Percentiles rank a stretch among this genome's conserved stretches.
Conservation (phyloP, 345 rosid genomes). For the Syzygium grande region DNA sequence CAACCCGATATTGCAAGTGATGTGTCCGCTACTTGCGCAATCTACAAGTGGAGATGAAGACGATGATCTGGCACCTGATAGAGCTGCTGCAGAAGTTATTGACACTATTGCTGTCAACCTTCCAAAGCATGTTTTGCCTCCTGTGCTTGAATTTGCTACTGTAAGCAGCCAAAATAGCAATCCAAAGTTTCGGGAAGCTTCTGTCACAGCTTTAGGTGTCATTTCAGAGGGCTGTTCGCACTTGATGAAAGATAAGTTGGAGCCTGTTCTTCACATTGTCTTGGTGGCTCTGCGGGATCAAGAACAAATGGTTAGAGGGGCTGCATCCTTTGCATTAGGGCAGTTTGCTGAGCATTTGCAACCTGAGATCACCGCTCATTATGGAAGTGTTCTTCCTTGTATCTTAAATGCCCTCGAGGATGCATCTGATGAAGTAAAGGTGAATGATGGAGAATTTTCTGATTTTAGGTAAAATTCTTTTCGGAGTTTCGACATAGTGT, state of each 20-base stretch:
- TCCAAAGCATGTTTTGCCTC: conserved; percentile 75
- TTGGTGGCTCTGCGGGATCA: conserved; percentile 82
- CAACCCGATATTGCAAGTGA: conserved; percentile 83
- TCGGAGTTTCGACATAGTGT: background rate
- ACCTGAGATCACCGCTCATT: conserved; percentile 84
- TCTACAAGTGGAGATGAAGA: conserved; percentile 67
- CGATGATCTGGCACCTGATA: conserved; percentile 97
- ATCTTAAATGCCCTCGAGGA: conserved; percentile 89
- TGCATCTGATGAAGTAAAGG: conserved; percentile 96
- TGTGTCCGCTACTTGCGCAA: conserved; percentile 96
- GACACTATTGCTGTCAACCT: conserved; percentile 94
- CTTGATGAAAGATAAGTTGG: conserved; percentile 77
- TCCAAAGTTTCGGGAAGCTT: conserved; percentile 88
- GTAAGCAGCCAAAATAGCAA: conserved; percentile 56
- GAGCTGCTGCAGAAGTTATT: conserved; percentile 99
- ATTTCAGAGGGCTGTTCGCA: conserved; percentile 92
- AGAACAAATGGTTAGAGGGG: conserved; percentile 97
- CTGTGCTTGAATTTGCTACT: conserved; percentile 84
- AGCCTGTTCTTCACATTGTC: conserved; percentile 75
- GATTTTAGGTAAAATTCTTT: background rate
- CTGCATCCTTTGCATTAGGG: conserved; percentile 96
- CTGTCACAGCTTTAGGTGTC: conserved; percentile 92
- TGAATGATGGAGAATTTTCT: conserved; percentile 13
- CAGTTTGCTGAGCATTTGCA: conserved; percentile 98
- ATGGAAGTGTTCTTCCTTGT: conserved; percentile 87